phyloP scores from a whole-genome alignment of 306 rosid species.

The Leucaena leucocephala region DNA sequence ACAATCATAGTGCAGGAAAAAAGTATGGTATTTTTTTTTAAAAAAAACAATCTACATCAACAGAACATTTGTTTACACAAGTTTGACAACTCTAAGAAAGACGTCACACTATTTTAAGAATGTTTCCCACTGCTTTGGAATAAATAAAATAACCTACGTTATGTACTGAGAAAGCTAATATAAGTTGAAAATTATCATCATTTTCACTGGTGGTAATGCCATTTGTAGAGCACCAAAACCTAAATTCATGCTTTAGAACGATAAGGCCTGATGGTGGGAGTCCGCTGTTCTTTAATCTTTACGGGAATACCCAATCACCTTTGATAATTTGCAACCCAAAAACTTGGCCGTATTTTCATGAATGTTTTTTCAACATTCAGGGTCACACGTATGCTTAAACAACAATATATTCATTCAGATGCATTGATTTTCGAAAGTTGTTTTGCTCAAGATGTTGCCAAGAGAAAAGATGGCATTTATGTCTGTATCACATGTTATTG shows the following conservation, averaged over 20 bases:
- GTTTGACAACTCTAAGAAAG: background rate
- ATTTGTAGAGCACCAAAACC: constrained; percentile 11
- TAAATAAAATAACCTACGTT: constrained; percentile 1
- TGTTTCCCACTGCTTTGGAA: background rate
- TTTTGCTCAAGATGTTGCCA: background rate
- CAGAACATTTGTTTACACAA: constrained; percentile 4
- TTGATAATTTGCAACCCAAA: background rate
- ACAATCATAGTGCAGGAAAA: background rate
- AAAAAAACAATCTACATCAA: constrained; percentile 12
- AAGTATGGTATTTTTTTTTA: background rate
- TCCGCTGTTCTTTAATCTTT: constrained; percentile 4
- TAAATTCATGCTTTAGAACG: constrained; percentile 10
- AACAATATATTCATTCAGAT: constrained; percentile 14
- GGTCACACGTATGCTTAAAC: background rate
- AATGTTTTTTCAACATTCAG: constrained; percentile 11
- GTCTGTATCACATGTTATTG: background rate
- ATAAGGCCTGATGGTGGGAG: background rate
- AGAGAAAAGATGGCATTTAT: background rate
- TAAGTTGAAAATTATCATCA: constrained; percentile 12
- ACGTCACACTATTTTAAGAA: background rate
- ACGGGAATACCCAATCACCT: background rate
- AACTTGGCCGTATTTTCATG: background rate
- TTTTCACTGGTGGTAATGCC: background rate
- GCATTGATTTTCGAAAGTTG: constrained; percentile 8
- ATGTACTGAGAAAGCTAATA: constrained; percentile 6